A percentile compares a stretch with the other conserved stretches of the same genome.
phyloP scores from a whole-genome alignment of 208 protist genomes.

The Acanthamoeba royreba region DNA sequence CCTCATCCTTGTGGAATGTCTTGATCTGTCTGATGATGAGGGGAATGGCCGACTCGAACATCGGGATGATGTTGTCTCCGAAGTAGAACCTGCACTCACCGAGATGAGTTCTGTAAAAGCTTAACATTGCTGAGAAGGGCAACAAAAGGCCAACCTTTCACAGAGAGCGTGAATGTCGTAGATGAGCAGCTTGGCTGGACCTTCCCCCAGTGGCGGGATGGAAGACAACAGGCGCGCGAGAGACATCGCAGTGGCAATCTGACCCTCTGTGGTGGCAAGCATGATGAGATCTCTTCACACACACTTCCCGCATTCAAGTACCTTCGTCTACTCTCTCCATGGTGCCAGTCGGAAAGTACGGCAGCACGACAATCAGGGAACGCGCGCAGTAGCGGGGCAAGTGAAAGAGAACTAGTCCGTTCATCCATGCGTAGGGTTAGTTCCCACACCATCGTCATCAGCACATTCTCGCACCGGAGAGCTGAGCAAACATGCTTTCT shows the following conservation, averaged over 20 bases:
- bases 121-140: too few species aligned
- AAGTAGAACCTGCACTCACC: constrained; percentile 68
- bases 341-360: constrained; percentile 70
- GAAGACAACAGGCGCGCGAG: constrained; percentile 63
- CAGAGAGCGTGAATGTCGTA: constrained; percentile 76
- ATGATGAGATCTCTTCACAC: too few species aligned
- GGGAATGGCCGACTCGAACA: constrained; percentile 65
- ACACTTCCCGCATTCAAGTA: too few species aligned
- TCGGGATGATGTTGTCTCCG: constrained; percentile 59
- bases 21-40: constrained; percentile 38
- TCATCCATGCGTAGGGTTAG: not conserved
- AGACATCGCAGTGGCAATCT: constrained; percentile 73
- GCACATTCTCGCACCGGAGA: not conserved
- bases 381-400: constrained; percentile 63
- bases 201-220: constrained; percentile 50
- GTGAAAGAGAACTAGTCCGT: constrained; percentile 52
- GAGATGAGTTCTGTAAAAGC: too few species aligned
- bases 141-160: not conserved
- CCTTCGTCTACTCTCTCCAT: not conserved
- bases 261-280: constrained; percentile 62
- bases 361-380: constrained; percentile 63
- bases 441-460: too few species aligned
- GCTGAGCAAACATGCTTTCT: not conserved
- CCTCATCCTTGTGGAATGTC: not conserved
- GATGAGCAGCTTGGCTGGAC: constrained; percentile 66